A percentile compares a stretch with the other conserved stretches of the same genome.
Evolutionary conservation across 2,329 filamentous ascomycete genomes (phyloP).

Genomic region (Drechslerella coelobrocha): DNA sequence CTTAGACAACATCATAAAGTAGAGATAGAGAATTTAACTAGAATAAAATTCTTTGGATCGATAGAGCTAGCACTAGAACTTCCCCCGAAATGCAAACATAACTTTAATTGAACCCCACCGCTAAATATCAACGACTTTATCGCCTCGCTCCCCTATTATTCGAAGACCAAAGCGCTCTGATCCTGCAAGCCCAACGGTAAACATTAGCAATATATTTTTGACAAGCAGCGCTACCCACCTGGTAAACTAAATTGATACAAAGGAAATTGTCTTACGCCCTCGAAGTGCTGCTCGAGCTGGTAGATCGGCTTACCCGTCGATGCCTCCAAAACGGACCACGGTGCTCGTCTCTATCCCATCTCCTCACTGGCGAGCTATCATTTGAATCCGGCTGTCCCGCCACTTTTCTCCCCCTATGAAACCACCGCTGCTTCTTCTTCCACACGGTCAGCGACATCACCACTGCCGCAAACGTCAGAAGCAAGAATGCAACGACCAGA

Average conservation of each 20-base stretch:
- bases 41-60: no score
- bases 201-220: no score
- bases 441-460: constrained; percentile 27
- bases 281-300: not conserved
- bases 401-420: constrained; percentile 7
- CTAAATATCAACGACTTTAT: no score
- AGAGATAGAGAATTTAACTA: not conserved
- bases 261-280: not conserved
- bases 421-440: constrained; percentile 31
- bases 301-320: constrained; percentile 13
- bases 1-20: not conserved
- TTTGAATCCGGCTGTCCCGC: constrained; percentile 2
- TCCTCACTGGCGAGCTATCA: constrained; percentile 36
- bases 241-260: not conserved
- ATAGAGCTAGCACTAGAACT: no score
- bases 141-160: no score
- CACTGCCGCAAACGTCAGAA: constrained; percentile 13
- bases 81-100: no score
- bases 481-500: constrained; percentile 17
- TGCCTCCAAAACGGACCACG: constrained; percentile 31
- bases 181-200: constrained; percentile 3
- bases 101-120: no score
- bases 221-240: no score
- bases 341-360: constrained; percentile 26
- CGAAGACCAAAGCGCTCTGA: constrained; percentile 29